phyloP scores from a whole-genome alignment of 1,284 basidiomycete genomes.

The Entoloma clypeatum region DNA sequence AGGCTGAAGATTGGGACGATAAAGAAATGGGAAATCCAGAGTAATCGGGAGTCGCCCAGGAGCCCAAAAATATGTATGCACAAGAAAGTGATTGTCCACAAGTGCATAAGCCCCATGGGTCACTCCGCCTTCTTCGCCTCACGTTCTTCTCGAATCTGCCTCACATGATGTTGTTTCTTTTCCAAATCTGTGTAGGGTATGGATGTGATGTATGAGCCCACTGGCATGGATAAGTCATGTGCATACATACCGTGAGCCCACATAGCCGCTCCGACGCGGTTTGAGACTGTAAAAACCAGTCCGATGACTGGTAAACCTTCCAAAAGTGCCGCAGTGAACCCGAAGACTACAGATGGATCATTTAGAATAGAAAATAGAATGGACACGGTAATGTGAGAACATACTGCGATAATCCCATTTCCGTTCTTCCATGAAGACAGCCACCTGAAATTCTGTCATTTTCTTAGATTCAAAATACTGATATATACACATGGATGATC shows the following conservation, averaged over 20 bases:
- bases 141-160: too few relatives aligned
- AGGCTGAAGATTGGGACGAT: too few relatives aligned
- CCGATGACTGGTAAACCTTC: conserved; percentile 79
- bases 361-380: neutral
- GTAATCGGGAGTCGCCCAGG: too few relatives aligned
- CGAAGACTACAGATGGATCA: conserved; percentile 56
- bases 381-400: conserved; percentile 14
- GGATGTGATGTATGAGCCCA: conserved; percentile 5
- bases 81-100: too few relatives aligned
- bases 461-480: conserved; percentile 81
- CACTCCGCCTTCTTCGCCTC: too few relatives aligned
- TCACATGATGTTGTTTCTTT: conserved; percentile 75
- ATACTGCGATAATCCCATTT: conserved; percentile 82
- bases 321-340: conserved; percentile 73
- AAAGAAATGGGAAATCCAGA: too few relatives aligned
- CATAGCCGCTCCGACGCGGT: conserved; percentile 87
- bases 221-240: conserved; percentile 1
- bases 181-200: conserved; percentile 55
- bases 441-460: conserved; percentile 67
- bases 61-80: too few relatives aligned
- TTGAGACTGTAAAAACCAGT: conserved; percentile 77
- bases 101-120: too few relatives aligned
- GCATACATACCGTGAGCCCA: conserved; percentile 80
- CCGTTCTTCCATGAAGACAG: conserved; percentile 79
- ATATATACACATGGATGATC: conserved; percentile 8